Base-by-base conservation (phyloP, 805 yeast species). In the Saccharomycopsis selenospora region DNA sequence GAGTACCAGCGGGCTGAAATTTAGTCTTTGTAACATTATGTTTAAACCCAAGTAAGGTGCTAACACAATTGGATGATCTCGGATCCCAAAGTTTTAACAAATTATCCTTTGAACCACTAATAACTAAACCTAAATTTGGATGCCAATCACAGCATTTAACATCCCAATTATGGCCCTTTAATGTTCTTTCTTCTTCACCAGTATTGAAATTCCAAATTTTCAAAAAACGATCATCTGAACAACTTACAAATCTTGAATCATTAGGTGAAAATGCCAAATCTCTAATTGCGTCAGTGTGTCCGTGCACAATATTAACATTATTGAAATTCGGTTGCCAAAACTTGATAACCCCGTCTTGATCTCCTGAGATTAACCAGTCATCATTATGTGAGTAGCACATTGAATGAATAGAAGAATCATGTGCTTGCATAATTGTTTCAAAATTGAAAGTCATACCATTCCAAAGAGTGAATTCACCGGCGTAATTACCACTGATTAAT, bases 301-400 rank as follows among this genome's bases (percentile, higher is more conserved):
- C 89, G 36, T 75, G 73, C 28, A 80, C 63, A 46, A 86, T 82
- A 62, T 91, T 47, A 42, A 95, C 97, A 70, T 93, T 91, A 67
- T 93, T 93, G 70, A 93, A 87, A 66, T 93, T 93, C 3, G 97
- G 95, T 66, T 90, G 98, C 99, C 99, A 93, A 60, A 85, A 91
- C 68, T 93, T 93, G 59, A 93, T 76, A 4, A 74, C 71, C 23
- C 99, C 99, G 49, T 83, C 89, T 58, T 89, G 91, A 66, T 93
- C 98, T 30, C 96, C 96, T 60, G 95, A 82, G 22, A 93, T 69
- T 52, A 93, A 73, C 98, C 98, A 93, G 54, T 90, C 96, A 53
- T 88, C 96, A 52, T 83, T 82, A 63, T 88, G 95, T 4, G 93
- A 81, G 66, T 91, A 93, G 55, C 77, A 75, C 60, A 88, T 68